Base-by-base conservation (phyloP, 257 asterid species). In the Scutellaria minor region DNA sequence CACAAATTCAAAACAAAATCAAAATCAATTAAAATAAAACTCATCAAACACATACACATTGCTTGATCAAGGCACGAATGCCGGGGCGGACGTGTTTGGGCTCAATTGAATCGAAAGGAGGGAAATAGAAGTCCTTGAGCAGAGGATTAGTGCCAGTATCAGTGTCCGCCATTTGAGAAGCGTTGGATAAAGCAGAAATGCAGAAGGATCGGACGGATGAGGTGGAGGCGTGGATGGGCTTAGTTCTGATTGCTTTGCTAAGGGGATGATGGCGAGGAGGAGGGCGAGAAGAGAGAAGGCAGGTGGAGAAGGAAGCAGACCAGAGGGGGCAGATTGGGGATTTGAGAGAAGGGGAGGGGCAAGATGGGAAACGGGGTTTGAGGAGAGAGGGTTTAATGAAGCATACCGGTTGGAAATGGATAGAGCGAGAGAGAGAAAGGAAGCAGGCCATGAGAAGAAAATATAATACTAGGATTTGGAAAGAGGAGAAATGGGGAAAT, bases 71-170 rank as follows among this genome's bases (percentile, higher is more conserved):
- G 31, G 85, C 87, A 20, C 97, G 97, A 71, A 91, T 82, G 40
- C 99, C 99, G 10, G 97, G 96, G 13, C 95, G 92, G 64, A 94
- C 99, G 85, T 94, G 97, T 3, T 78, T 75, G 57, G 97, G 90
- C 45, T 88, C 82, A 76, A 94, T 92, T 9, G 67, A 41, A 77
- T 89, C 95, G 79, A 85, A 94, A 4, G 97, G 99, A 24, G 99
- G 99, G 81, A 94, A 94, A 78, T 85, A 80, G 60, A 94, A 94
- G 20, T 88, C 97, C 64, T 72, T 86, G 66, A 91, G 77, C 11
- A 94, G 83, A 48, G 99, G 99, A 80, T 91, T 93, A 6, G 47
- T 64, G 1, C 63, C 85, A 37, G 37, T 50, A 0, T 81, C 37
- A 31, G 37, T 31, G 37, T 31, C 89, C 51, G 73, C 85, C 81